Evolutionary conservation across 495 filamentous ascomycete genomes (phyloP).

Genomic region (Tricharina praecox): DNA sequence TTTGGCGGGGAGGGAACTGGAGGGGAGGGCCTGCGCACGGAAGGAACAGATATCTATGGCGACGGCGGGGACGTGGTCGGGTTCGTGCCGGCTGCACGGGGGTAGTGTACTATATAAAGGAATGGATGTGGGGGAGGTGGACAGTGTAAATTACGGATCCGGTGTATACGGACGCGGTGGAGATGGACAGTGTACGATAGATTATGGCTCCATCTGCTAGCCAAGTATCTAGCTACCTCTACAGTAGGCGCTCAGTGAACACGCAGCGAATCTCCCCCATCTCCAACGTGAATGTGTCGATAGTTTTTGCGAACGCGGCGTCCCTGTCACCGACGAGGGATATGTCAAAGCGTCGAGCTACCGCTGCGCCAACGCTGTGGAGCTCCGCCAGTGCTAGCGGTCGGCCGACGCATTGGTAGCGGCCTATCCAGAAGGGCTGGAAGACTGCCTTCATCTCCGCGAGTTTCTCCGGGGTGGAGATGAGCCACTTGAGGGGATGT

Average conservation of each 20-base stretch:
- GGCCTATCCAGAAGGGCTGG: conserved; percentile 35
- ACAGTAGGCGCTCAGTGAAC: neutral
- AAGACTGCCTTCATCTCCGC: conserved; percentile 40
- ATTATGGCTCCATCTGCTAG: too few relatives aligned
- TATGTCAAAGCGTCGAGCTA: conserved; percentile 33
- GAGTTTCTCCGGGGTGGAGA: conserved; percentile 31
- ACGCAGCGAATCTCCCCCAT: conserved; percentile 7
- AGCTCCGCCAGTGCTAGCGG: conserved; percentile 37
- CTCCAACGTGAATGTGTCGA: conserved; percentile 11
- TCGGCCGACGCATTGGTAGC: conserved; percentile 36
- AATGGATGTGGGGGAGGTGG: neutral
- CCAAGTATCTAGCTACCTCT: neutral
- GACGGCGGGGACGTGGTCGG: neutral
- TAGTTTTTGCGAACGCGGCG: conserved; percentile 5
- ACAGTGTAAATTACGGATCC: too few relatives aligned
- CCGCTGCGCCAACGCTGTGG: conserved; percentile 29
- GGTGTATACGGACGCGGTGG: too few relatives aligned
- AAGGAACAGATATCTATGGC: neutral
- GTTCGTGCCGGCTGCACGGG: neutral
- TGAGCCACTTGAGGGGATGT: conserved; percentile 29
- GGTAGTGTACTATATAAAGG: neutral
- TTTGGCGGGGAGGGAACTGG: neutral
- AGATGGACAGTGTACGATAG: too few relatives aligned
- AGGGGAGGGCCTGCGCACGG: neutral
- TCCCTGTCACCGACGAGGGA: conserved; percentile 26